A percentile compares a stretch with the other conserved stretches of the same genome.
These are phyloP conservation scores for Gigaspora rosea DNA, from an alignment of 192 early-diverging fungal species.

Conservation along the genomic window DNA sequence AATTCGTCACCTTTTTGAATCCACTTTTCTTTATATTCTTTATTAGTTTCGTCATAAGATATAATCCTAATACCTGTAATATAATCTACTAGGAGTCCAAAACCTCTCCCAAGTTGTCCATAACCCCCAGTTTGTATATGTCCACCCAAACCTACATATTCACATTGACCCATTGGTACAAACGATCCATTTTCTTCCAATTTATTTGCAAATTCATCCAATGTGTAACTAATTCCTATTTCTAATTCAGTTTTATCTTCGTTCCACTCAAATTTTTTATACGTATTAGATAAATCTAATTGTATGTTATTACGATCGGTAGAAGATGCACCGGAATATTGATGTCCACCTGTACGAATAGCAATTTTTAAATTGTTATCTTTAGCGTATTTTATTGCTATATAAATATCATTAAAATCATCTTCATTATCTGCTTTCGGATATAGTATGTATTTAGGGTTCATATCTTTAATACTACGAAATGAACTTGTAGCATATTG, in stretches of 20 bases:
- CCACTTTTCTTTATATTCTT: not conserved
- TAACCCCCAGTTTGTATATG: not conserved
- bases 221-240: slow-evolving; percentile 28
- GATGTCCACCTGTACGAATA: slow-evolving; percentile 37
- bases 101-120: not conserved
- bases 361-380: slow-evolving; percentile 27
- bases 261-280: slow-evolving; percentile 33
- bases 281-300: slow-evolving; percentile 38
- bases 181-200: slow-evolving; percentile 23
- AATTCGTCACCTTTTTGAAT: not conserved
- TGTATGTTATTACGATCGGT: slow-evolving; percentile 33
- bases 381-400: slow-evolving; percentile 32
- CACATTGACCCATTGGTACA: slow-evolving; percentile 34
- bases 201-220: slow-evolving; percentile 29
- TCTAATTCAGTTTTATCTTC: slow-evolving; percentile 25
- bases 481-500: not conserved
- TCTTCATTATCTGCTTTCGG: not conserved
- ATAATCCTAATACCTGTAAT: not conserved
- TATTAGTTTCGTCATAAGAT: not conserved
- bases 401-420: slow-evolving; percentile 23
- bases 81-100: not conserved
- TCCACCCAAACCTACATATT: slow-evolving; percentile 32
- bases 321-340: slow-evolving; percentile 34
- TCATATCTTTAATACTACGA: not conserved
- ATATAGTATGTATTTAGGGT: not conserved